phyloP scores from a whole-genome alignment of 176 grass and related monocot species.

The Tillandsia fasciculata region DNA sequence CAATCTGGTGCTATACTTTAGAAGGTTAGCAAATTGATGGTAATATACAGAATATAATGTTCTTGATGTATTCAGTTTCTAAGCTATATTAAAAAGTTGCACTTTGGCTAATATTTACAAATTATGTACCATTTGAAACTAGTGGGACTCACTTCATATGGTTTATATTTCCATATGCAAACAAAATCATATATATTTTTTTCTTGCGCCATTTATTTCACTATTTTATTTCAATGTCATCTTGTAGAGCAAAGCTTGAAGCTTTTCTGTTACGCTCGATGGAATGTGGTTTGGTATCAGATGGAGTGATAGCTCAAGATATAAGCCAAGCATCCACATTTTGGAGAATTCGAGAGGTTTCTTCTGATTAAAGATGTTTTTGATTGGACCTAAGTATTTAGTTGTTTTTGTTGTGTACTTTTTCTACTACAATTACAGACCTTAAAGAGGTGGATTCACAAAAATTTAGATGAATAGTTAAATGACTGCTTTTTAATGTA shows the following conservation, averaged over 20 bases:
- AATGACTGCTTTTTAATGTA: neutral
- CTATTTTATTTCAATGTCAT: slow-evolving; percentile 15
- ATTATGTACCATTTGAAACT: neutral
- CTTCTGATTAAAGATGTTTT: neutral
- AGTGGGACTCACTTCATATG: neutral
- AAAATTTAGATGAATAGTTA: neutral
- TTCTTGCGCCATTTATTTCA: too few species aligned
- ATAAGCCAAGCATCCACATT: slow-evolving; percentile 89
- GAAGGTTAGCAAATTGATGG: too few species aligned
- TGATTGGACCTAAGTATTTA: neutral
- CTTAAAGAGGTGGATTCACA: too few species aligned
- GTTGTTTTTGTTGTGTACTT: too few species aligned
- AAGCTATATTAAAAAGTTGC: too few species aligned
- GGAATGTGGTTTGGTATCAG: slow-evolving; percentile 73
- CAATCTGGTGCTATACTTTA: too few species aligned
- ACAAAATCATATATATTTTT: too few species aligned
- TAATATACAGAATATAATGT: too few species aligned
- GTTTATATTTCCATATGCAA: too few species aligned
- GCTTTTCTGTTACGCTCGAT: slow-evolving; percentile 73
- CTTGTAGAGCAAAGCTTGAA: slow-evolving; percentile 85
- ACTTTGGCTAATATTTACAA: neutral
- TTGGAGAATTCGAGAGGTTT: slow-evolving; percentile 91
- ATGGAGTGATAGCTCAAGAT: slow-evolving; percentile 90
- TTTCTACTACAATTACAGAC: too few species aligned
- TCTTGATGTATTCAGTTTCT: too few species aligned